phyloP scores from a whole-genome alignment of 345 rosid genomes.

The Erucastrum elatum region DNA sequence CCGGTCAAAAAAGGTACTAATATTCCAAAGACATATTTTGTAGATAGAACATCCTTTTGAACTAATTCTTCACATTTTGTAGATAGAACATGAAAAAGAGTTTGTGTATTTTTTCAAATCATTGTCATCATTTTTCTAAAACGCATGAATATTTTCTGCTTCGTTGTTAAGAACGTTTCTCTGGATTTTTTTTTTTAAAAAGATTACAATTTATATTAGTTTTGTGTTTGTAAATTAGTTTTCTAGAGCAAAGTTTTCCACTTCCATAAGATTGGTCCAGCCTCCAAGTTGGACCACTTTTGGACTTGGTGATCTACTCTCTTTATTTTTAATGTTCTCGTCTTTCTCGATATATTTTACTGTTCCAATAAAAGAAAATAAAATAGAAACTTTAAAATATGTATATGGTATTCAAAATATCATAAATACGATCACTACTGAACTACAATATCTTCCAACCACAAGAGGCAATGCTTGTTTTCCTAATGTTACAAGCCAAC shows the following conservation, averaged over 20 bases:
- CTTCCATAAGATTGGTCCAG: slow-evolving; percentile 24
- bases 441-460: neutral
- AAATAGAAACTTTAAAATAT: neutral
- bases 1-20: slow-evolving; percentile 1
- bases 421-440: neutral
- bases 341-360: neutral
- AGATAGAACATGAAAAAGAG: neutral
- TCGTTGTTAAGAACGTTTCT: neutral
- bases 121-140: slow-evolving; percentile 4
- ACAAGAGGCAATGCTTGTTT: neutral
- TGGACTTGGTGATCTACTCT: neutral
- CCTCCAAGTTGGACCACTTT: slow-evolving; percentile 7
- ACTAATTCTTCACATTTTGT: neutral
- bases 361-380: neutral
- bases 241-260: slow-evolving; percentile 8
- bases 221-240: neutral
- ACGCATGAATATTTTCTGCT: slow-evolving; percentile 6
- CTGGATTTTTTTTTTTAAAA: neutral
- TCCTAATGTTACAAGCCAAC: neutral
- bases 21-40: slow-evolving; percentile 13
- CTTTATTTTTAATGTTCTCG: neutral
- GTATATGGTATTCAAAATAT: neutral
- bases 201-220: neutral
- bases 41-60: neutral
- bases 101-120: slow-evolving; percentile 4